These are phyloP conservation scores for Fusarium siculi DNA, from an alignment of 2,329 filamentous ascomycete genomes.

Conservation along the genomic window DNA sequence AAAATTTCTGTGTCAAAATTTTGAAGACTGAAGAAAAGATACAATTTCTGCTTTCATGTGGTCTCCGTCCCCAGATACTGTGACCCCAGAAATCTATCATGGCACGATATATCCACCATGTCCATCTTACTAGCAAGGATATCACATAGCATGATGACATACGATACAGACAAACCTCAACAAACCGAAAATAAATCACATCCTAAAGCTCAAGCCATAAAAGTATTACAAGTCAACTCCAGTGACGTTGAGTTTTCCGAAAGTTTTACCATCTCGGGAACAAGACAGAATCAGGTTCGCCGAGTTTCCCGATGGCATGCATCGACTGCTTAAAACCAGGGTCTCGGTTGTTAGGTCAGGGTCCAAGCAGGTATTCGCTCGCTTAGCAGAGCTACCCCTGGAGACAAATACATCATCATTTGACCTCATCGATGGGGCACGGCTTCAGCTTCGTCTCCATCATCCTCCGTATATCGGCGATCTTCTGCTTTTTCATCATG, in stretches of 20 bases:
- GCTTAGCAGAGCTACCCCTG: slow-evolving; percentile 26
- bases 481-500: background rate
- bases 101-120: slow-evolving; percentile 15
- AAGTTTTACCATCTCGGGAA: background rate
- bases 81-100: slow-evolving; percentile 28
- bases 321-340: slow-evolving; percentile 16
- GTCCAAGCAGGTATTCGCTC: slow-evolving; percentile 10
- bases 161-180: background rate
- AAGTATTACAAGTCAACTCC: background rate
- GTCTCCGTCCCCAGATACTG: background rate
- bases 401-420: slow-evolving; percentile 24
- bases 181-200: background rate
- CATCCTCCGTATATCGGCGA: background rate
- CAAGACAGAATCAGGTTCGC: background rate
- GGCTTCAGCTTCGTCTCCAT: background rate
- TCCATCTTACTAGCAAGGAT: slow-evolving; percentile 8
- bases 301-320: slow-evolving; percentile 14
- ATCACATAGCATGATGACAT: slow-evolving; percentile 24
- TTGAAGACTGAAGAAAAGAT: background rate
- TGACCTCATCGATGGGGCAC: slow-evolving; percentile 16
- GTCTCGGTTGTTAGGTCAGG: slow-evolving; percentile 16
- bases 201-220: background rate
- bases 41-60: background rate
- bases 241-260: background rate
- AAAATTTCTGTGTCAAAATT: background rate